Base-by-base conservation (phyloP, 2,329 filamentous ascomycete species). In the Colletotrichum destructivum region DNA sequence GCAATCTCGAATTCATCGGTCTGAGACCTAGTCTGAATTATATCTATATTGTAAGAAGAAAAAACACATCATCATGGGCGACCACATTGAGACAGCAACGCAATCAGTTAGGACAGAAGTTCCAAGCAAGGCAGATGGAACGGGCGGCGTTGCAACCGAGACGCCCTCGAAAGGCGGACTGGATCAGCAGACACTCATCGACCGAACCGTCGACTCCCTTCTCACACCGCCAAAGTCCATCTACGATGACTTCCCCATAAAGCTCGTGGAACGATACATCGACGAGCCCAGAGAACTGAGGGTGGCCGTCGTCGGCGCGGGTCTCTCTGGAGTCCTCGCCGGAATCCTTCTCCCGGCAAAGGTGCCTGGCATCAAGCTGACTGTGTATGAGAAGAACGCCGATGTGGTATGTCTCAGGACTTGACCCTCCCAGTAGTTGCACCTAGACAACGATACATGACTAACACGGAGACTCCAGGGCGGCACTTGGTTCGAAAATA, bases 291-390 rank as follows among this genome's bases (percentile, higher is more conserved):
- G 85, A 40, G 78, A 82, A 7, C 79, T 88, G 47, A 83, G 85
- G 60, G 90, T 92, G 1, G 88, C 87, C 0, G 86, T 93, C 0
- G 87, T 93, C 42, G 91, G 91, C 1, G 91, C 90, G 11, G 91
- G 91, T 0, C 80, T 93, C 0, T 80, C 89, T 0, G 91, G 91
- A 3, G 86, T 93, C 46, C 87, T 88, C 5, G 89, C 92, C 1
- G 92, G 91, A 0, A 85, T 90, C 9, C 80, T 94, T 11, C 82
- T 95, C 0, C 92, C 92, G 0, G 86, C 83, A 12, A 94, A 94
- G 74, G 88, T 94, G 0, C 92, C 92, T 0, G 87, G 87, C 0
- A 87, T 94, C 59, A 82, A 92, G 55, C 80, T 94, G 70, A 88
- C 86, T 0, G 90, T 93, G 47, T 89, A 89, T 64, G 91, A 93